Conservation (phyloP, 495 filamentous ascomycete genomes). For the Talaromyces thailandensis region DNA sequence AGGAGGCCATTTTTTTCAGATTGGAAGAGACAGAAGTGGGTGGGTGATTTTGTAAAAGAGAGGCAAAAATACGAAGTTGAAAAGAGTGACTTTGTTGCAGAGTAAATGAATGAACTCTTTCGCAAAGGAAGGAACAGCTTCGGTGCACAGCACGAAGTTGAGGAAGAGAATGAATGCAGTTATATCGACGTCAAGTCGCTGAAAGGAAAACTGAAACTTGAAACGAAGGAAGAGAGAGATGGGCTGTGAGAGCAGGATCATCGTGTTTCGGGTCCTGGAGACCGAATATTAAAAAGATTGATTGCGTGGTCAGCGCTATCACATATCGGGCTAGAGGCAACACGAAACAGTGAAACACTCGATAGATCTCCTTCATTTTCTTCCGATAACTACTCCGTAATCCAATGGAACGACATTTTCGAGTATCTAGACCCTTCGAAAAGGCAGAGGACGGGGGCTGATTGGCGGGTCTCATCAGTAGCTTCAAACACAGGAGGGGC, state of each 20-base stretch:
- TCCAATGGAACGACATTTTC: neutral
- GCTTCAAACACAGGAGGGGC: neutral
- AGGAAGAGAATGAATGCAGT: neutral
- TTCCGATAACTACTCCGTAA: no score
- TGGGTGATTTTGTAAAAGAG: neutral
- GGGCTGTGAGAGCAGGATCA: neutral
- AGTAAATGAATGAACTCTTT: neutral
- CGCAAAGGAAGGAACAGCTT: neutral
- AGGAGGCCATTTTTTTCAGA: neutral
- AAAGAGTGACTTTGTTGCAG: neutral
- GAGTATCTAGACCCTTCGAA: neutral
- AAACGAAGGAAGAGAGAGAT: neutral
- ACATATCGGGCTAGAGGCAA: neutral
- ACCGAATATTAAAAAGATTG: neutral
- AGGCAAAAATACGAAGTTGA: neutral
- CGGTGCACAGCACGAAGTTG: neutral
- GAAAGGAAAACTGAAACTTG: neutral
- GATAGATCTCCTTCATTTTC: neutral
- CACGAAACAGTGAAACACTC: neutral
- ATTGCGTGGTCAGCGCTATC: slow-evolving; percentile 1
- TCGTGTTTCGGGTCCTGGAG: neutral
- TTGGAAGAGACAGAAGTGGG: neutral
- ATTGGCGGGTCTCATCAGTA: neutral
- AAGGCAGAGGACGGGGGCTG: neutral
- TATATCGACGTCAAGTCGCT: neutral